Percentiles rank a stretch among this genome's conserved stretches.
Evolutionary conservation across 2,329 filamentous ascomycete species (phyloP).

Genomic region (Colletotrichum caudatum): DNA sequence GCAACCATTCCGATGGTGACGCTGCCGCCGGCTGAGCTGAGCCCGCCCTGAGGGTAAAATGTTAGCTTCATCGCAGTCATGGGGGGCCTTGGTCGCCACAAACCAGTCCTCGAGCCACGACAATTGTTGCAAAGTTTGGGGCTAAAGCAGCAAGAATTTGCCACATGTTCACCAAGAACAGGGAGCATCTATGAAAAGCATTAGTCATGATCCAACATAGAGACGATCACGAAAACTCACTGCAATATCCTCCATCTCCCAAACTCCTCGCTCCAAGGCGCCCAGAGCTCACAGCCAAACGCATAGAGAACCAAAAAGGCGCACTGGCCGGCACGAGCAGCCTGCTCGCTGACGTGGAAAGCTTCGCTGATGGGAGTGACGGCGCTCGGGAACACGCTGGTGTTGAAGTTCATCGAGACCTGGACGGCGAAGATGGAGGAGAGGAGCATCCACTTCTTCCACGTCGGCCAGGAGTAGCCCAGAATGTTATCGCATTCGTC

Average conservation of each 20-base stretch:
- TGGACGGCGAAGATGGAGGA: slow-evolving; percentile 64
- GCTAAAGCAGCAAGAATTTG: slow-evolving; percentile 60
- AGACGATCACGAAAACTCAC: slow-evolving; percentile 46
- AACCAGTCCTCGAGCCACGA: slow-evolving; percentile 55
- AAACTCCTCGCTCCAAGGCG: slow-evolving; percentile 66
- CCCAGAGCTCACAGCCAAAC: slow-evolving; percentile 65
- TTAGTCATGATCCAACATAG: not conserved
- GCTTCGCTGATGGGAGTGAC: slow-evolving; percentile 58
- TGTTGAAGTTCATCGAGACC: slow-evolving; percentile 68
- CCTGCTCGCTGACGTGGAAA: slow-evolving; percentile 60
- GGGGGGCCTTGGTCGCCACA: not conserved
- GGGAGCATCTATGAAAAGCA: slow-evolving; percentile 26
- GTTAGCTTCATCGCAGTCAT: not conserved
- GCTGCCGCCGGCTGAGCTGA: slow-evolving; percentile 73
- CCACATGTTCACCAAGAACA: slow-evolving; percentile 67
- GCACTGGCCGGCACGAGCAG: slow-evolving; percentile 60
- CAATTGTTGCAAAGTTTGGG: slow-evolving; percentile 54
- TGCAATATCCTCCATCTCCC: slow-evolving; percentile 65
- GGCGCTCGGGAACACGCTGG: slow-evolving; percentile 64
- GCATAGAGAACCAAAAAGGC: slow-evolving; percentile 65
- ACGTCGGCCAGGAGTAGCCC: slow-evolving; percentile 57
- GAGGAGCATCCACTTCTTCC: slow-evolving; percentile 66
- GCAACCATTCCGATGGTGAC: slow-evolving; percentile 75
- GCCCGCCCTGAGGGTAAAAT: slow-evolving; percentile 57
- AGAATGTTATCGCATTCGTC: slow-evolving; percentile 61